These are phyloP conservation scores for Kurtzmaniella quercitrusa DNA, from an alignment of 1,139 yeast species.

Conservation along the genomic window DNA sequence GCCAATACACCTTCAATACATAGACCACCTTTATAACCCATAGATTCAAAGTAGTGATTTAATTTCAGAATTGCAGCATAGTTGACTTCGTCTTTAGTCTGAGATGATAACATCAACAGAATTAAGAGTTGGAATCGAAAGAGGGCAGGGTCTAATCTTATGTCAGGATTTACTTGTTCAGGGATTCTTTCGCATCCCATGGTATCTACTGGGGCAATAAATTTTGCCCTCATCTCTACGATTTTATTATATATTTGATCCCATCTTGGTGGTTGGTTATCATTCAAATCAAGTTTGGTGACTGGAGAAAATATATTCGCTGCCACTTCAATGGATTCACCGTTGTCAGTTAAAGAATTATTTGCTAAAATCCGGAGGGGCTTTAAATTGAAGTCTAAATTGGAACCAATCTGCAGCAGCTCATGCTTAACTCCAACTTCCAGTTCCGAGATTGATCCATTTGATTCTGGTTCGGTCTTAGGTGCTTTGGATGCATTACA, in stretches of 20 bases:
- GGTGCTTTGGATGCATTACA: neutral
- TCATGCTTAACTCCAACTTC: neutral
- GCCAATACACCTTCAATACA: slow-evolving; percentile 32
- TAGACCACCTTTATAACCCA: slow-evolving; percentile 29
- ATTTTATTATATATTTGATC: slow-evolving; percentile 55
- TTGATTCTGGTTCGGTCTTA: neutral
- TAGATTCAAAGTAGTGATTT: slow-evolving; percentile 37
- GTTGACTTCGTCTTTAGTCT: slow-evolving; percentile 87
- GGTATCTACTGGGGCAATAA: slow-evolving; percentile 78
- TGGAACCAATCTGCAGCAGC: neutral
- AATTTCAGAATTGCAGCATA: slow-evolving; percentile 65
- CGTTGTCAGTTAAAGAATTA: neutral
- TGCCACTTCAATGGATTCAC: neutral
- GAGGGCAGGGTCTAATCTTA: slow-evolving; percentile 30
- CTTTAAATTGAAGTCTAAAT: slow-evolving; percentile 1
- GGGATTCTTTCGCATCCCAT: slow-evolving; percentile 87
- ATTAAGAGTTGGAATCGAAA: slow-evolving; percentile 73
- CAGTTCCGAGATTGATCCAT: neutral
- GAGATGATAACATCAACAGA: slow-evolving; percentile 84
- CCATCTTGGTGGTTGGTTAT: slow-evolving; percentile 42
- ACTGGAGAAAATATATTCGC: slow-evolving; percentile 7
- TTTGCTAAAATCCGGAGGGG: neutral
- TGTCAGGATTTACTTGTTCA: slow-evolving; percentile 31
- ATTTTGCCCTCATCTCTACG: slow-evolving; percentile 58
- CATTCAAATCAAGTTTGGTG: neutral